Evolutionary conservation across 176 grass and related monocot genomes (phyloP), one percentile per base, ranked within the genome.

Genomic region (Oryza australiensis): DNA sequence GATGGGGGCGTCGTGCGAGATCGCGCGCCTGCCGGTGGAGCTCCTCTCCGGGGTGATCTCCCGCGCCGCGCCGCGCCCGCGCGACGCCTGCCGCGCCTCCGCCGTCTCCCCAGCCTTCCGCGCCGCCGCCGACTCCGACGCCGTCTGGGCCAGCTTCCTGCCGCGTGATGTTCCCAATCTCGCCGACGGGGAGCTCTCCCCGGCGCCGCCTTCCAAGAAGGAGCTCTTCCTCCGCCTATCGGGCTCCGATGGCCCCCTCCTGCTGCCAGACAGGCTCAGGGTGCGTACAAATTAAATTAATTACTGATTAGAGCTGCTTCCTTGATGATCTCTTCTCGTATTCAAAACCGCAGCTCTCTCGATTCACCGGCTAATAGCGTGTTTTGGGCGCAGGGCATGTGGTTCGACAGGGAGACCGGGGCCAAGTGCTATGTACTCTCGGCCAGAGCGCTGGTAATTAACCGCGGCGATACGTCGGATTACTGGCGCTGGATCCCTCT

Each of bases 401-500:
- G 86, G 72, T 33, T 97, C 64, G 84, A 91, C 22, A 88, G 77
- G 51, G 80, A 80, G 72, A 97, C 20, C 8, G 83, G 86, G 12
- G 77, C 66, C 26, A 93, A 87, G 68, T 87, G 83, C 81, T 91
- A 82, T 32, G 85, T 91, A 90, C 20, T 97, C 62, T 66, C 90
- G 5, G 86, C 94, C 7, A 88, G 83, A 75, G 55, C 64, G 16
- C 73, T 96, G 27, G 13, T 0, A 7, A 91, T 93, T 70, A 3
- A 55, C 0, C 91, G 90, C 89, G 66, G 24, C 0, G 34, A 70
- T 35, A 62, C 74, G 20, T 74, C 91, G 5, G 12, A 43, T 5
- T 91, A 93, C 81, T 91, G 94, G 89, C 51, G 32, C 9, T 97
- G 94, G 91, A 73, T 91, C 48, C 43, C 53, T 8, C 70, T 85